A percentile compares a stretch with the other conserved stretches of the same genome.
These are phyloP conservation scores for Aspergillus piperis DNA, from an alignment of 2,329 filamentous ascomycete genomes.

Conservation along the genomic window DNA sequence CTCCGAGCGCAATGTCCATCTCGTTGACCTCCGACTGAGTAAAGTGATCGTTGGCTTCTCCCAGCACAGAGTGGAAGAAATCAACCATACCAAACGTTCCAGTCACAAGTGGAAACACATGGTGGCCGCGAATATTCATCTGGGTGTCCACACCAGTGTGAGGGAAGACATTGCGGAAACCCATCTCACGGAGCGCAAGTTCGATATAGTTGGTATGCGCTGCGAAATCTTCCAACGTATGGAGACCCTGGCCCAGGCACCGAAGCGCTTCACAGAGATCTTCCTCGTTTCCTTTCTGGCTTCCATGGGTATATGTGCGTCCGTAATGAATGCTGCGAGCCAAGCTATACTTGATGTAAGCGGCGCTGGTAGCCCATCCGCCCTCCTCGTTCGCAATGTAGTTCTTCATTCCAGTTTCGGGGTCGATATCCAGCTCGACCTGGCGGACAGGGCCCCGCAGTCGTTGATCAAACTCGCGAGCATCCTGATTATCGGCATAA, in stretches of 20 bases:
- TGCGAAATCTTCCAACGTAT: slow-evolving; percentile 76
- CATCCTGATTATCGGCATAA: slow-evolving; percentile 85
- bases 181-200: slow-evolving; percentile 72
- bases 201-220: slow-evolving; percentile 85
- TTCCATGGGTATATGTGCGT: slow-evolving; percentile 69
- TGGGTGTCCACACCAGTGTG: slow-evolving; percentile 70
- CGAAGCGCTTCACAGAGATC: slow-evolving; percentile 79
- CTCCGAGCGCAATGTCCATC: slow-evolving; percentile 72
- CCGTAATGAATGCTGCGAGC: slow-evolving; percentile 75
- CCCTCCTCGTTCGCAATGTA: slow-evolving; percentile 93
- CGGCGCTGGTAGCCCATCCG: slow-evolving; percentile 84
- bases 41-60: slow-evolving; percentile 80
- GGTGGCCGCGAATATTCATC: slow-evolving; percentile 65
- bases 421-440: slow-evolving; percentile 72
- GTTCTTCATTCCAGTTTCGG: slow-evolving; percentile 93
- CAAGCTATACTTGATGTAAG: slow-evolving; percentile 77
- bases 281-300: slow-evolving; percentile 67
- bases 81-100: slow-evolving; percentile 76
- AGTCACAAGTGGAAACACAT: slow-evolving; percentile 74
- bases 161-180: slow-evolving; percentile 68
- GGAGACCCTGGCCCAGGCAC: slow-evolving; percentile 73
- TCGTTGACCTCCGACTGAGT: slow-evolving; percentile 83
- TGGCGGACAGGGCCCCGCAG: slow-evolving; percentile 76
- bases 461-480: slow-evolving; percentile 72
- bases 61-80: slow-evolving; percentile 75